A percentile compares a stretch with the other conserved stretches of the same genome.
phyloP scores from a whole-genome alignment of 2,329 filamentous ascomycete genomes.

The Cercospora zeae-maydis region DNA sequence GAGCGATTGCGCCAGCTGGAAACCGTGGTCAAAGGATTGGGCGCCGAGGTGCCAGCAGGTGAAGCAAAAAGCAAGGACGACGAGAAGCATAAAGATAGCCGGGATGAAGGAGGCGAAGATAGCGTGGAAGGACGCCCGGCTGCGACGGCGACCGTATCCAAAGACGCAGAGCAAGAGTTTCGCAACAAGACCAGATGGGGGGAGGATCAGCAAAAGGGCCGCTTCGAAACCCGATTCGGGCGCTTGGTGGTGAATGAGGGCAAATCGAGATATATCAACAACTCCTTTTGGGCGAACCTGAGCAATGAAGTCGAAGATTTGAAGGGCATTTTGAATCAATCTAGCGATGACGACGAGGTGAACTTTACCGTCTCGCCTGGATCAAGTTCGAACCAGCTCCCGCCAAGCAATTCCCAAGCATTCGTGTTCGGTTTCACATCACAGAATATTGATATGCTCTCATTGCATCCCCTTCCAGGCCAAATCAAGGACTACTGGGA shows the following conservation, averaged over 20 bases:
- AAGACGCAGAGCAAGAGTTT: slow-evolving; percentile 18
- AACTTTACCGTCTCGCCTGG: slow-evolving; percentile 41
- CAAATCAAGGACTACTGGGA: slow-evolving; percentile 68
- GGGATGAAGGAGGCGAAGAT: not conserved
- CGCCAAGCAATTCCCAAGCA: slow-evolving; percentile 58
- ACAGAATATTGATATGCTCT: slow-evolving; percentile 61
- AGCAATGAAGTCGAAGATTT: slow-evolving; percentile 69
- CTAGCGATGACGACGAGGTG: slow-evolving; percentile 59
- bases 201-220: slow-evolving; percentile 28
- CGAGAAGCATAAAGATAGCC: not conserved
- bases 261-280: slow-evolving; percentile 69
- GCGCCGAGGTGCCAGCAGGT: slow-evolving; percentile 40
- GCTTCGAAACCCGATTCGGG: slow-evolving; percentile 54
- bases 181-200: slow-evolving; percentile 27
- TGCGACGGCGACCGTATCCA: not conserved
- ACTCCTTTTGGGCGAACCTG: slow-evolving; percentile 64
- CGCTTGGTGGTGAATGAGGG: slow-evolving; percentile 68
- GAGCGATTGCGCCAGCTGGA: slow-evolving; percentile 70
- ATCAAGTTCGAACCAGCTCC: slow-evolving; percentile 21
- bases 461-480: slow-evolving; percentile 62
- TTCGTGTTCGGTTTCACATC: slow-evolving; percentile 73
- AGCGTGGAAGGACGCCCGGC: not conserved
- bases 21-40: slow-evolving; percentile 65
- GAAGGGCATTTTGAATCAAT: slow-evolving; percentile 60
- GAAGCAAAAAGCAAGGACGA: slow-evolving; percentile 1